Percentiles rank a stretch among this genome's conserved stretches.
These are phyloP conservation scores for Fusarium circinatum DNA, from an alignment of 2,329 filamentous ascomycete species.

Conservation along the genomic window DNA sequence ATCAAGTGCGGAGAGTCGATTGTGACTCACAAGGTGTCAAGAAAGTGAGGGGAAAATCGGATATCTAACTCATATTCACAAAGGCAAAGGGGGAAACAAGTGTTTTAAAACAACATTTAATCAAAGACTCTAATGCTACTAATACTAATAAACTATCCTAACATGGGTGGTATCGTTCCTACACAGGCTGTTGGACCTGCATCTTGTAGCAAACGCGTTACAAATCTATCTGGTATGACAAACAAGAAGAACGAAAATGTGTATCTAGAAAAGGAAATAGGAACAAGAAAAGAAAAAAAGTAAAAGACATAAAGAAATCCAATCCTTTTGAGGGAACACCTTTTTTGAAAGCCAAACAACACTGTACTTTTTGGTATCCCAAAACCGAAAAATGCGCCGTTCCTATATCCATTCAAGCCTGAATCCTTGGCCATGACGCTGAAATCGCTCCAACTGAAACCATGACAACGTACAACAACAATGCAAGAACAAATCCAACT, in stretches of 20 bases:
- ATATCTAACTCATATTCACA: background rate
- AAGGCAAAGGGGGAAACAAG: background rate
- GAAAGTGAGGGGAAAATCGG: background rate
- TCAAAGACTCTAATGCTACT: constrained; percentile 23
- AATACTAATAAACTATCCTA: constrained; percentile 34
- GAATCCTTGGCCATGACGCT: constrained; percentile 28
- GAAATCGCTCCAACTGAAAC: constrained; percentile 36
- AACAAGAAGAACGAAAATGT: constrained; percentile 21
- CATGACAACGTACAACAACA: constrained; percentile 46
- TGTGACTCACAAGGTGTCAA: background rate
- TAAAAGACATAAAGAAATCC: background rate
- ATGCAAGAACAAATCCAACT: constrained; percentile 47
- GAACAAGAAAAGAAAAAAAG: background rate
- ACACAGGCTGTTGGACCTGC: constrained; percentile 39
- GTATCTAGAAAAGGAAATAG: constrained; percentile 18
- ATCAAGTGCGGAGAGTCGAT: background rate
- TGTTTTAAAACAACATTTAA: constrained; percentile 9
- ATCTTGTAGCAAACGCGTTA: constrained; percentile 33
- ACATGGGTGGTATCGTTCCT: constrained; percentile 39
- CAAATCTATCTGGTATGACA: constrained; percentile 40
- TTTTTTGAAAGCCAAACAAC: constrained; percentile 33
- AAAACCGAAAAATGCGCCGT: constrained; percentile 37
- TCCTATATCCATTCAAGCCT: constrained; percentile 33
- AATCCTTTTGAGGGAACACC: constrained; percentile 13
- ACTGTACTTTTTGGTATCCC: constrained; percentile 42